Evolutionary conservation across 2,329 filamentous ascomycete genomes (phyloP).

Genomic region (Colletotrichum tropicale): DNA sequence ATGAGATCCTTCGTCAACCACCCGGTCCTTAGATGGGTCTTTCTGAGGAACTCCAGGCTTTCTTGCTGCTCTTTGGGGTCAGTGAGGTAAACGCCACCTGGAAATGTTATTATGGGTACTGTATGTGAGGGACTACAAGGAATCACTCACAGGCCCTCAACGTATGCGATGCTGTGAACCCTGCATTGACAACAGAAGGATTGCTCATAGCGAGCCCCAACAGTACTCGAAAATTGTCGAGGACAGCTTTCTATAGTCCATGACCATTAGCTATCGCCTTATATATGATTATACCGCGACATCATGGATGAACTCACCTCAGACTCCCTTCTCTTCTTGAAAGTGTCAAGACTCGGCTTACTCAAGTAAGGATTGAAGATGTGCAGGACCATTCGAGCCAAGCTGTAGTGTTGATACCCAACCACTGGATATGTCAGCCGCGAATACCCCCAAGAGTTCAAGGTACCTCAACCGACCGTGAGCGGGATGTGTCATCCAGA

Average conservation of each 20-base stretch:
- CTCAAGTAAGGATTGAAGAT: slow-evolving; percentile 40
- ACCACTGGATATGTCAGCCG: slow-evolving; percentile 25
- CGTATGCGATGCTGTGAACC: slow-evolving; percentile 29
- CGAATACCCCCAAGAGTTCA: accelerated
- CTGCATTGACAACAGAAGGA: slow-evolving; percentile 24
- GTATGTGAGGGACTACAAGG: no score
- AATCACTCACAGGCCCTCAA: slow-evolving; percentile 26
- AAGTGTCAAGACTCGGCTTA: slow-evolving; percentile 26
- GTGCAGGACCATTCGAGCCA: slow-evolving; percentile 40
- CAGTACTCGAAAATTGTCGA: slow-evolving; percentile 25
- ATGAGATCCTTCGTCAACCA: slow-evolving; percentile 2
- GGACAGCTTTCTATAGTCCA: slow-evolving; percentile 21
- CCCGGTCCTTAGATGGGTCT: background rate
- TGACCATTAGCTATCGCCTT: background rate
- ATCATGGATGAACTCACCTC: slow-evolving; percentile 4
- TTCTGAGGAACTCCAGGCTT: background rate
- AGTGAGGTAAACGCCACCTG: background rate
- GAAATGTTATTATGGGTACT: no score
- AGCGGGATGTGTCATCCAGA: slow-evolving; percentile 14
- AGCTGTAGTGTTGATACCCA: slow-evolving; percentile 43
- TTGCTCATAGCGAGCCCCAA: slow-evolving; percentile 31
- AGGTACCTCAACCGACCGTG: background rate
- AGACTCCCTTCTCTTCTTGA: slow-evolving; percentile 20
- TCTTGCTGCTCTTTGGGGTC: background rate
- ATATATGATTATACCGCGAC: accelerated